Conservation (phyloP, 2,329 filamentous ascomycete genomes). For the Setomelanomma holmii region DNA sequence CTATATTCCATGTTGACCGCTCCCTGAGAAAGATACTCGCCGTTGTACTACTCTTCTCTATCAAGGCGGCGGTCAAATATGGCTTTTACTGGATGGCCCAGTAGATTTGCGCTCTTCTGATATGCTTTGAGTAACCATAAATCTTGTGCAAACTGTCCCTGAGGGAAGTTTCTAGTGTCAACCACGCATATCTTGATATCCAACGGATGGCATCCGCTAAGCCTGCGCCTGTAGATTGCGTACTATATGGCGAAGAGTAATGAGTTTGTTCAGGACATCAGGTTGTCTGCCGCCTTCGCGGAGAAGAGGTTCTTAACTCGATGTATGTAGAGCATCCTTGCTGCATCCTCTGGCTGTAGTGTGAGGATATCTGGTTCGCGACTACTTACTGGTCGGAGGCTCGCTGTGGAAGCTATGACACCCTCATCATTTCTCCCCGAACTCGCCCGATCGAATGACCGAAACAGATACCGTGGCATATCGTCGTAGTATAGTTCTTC, state of each 20-base stretch:
- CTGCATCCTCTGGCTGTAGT: background rate
- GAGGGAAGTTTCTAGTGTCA: background rate
- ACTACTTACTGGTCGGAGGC: background rate
- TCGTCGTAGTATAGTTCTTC: slow-evolving; percentile 3
- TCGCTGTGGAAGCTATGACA: slow-evolving; percentile 20
- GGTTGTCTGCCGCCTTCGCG: background rate
- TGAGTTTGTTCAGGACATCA: background rate
- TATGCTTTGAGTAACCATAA: background rate
- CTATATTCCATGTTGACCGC: slow-evolving; percentile 6
- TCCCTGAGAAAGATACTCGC: slow-evolving; percentile 14
- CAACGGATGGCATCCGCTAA: background rate
- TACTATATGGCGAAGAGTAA: background rate
- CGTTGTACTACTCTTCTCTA: slow-evolving; percentile 9
- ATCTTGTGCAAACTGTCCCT: background rate
- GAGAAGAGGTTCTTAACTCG: background rate
- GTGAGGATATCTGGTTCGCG: background rate
- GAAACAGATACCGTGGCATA: slow-evolving; percentile 20
- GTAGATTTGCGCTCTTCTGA: background rate
- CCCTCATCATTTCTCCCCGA: slow-evolving; percentile 17
- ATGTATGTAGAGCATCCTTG: background rate
- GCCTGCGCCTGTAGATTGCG: background rate
- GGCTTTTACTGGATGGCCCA: background rate
- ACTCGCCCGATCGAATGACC: slow-evolving; percentile 19
- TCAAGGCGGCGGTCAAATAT: slow-evolving; percentile 9
- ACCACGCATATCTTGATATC: background rate